These are phyloP conservation scores for Xanthoparmelia taractica DNA, from an alignment of 495 filamentous ascomycete genomes.

Conservation along the genomic window DNA sequence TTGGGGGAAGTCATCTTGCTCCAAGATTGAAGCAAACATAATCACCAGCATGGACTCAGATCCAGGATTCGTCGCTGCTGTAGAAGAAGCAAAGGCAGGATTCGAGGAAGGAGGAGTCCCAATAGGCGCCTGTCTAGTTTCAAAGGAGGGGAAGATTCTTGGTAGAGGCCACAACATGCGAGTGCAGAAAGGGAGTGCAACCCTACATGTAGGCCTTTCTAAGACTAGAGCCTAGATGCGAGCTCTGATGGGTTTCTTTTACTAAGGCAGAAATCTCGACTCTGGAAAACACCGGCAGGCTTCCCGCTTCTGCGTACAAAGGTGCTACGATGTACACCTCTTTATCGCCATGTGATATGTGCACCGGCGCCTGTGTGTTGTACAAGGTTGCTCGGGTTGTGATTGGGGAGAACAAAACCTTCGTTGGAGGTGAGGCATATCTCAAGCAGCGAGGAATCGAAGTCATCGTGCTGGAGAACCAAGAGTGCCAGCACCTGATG, in stretches of 20 bases:
- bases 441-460: slow-evolving; percentile 65
- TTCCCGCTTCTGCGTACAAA: slow-evolving; percentile 61
- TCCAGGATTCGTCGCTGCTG: slow-evolving; percentile 50
- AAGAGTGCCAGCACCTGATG: slow-evolving; percentile 68
- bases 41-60: slow-evolving; percentile 37
- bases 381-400: slow-evolving; percentile 77
- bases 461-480: slow-evolving; percentile 61
- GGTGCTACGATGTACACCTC: slow-evolving; percentile 83
- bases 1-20: background rate
- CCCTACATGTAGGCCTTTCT: slow-evolving; percentile 57
- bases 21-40: background rate
- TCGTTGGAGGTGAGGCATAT: slow-evolving; percentile 69
- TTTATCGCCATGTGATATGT: slow-evolving; percentile 84
- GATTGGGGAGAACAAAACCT: slow-evolving; percentile 76
- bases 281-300: slow-evolving; percentile 68
- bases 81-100: slow-evolving; percentile 67
- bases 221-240: background rate
- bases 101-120: slow-evolving; percentile 72
- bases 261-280: slow-evolving; percentile 70
- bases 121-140: slow-evolving; percentile 70
- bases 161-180: slow-evolving; percentile 80
- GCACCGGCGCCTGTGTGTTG: slow-evolving; percentile 72
- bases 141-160: slow-evolving; percentile 61
- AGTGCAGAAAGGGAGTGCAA: slow-evolving; percentile 66
- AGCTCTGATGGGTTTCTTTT: background rate